A percentile compares a stretch with the other conserved stretches of the same genome.
phyloP scores from a whole-genome alignment of 176 grass and related monocot species.

The Carex parvula region DNA sequence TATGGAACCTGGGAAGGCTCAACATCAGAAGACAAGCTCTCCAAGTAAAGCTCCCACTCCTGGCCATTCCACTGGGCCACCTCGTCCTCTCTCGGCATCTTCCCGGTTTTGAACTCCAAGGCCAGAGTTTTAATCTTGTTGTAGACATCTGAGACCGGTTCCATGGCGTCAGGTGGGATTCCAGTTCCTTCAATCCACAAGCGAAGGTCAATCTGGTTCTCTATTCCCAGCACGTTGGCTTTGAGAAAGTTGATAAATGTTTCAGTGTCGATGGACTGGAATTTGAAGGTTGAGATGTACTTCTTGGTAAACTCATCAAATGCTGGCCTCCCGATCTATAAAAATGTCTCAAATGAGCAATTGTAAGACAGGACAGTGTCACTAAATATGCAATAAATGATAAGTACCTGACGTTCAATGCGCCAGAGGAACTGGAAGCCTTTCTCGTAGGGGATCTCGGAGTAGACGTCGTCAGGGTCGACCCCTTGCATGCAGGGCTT shows the following conservation, averaged over 20 bases:
- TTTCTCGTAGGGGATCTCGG: slow-evolving; percentile 92
- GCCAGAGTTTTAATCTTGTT: slow-evolving; percentile 66
- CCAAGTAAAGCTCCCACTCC: slow-evolving; percentile 96
- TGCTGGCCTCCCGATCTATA: slow-evolving; percentile 67
- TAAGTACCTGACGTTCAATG: slow-evolving; percentile 74
- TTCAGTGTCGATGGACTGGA: slow-evolving; percentile 90
- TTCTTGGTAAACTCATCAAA: slow-evolving; percentile 93
- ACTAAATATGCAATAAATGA: no score
- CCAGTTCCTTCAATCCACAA: slow-evolving; percentile 77
- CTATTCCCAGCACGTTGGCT: slow-evolving; percentile 64
- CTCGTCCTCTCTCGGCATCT: slow-evolving; percentile 85
- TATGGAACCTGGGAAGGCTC: slow-evolving; percentile 72
- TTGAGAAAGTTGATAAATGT: slow-evolving; percentile 89
- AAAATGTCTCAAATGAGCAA: not conserved
- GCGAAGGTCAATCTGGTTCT: slow-evolving; percentile 70
- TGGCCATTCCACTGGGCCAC: slow-evolving; percentile 80
- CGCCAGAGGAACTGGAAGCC: slow-evolving; percentile 96
- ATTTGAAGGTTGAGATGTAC: slow-evolving; percentile 92
- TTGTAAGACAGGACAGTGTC: not conserved
- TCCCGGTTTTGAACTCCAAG: slow-evolving; percentile 69
- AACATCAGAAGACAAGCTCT: slow-evolving; percentile 74
- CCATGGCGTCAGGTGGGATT: slow-evolving; percentile 94
- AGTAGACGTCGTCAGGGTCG: slow-evolving; percentile 85
- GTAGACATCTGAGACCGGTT: slow-evolving; percentile 76
- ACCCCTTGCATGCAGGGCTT: slow-evolving; percentile 80